Evolutionary conservation across 164 flowering plant genomes (phyloP), one percentile per base, ranked within the genome.

Genomic region (Litsea cubeba): DNA sequence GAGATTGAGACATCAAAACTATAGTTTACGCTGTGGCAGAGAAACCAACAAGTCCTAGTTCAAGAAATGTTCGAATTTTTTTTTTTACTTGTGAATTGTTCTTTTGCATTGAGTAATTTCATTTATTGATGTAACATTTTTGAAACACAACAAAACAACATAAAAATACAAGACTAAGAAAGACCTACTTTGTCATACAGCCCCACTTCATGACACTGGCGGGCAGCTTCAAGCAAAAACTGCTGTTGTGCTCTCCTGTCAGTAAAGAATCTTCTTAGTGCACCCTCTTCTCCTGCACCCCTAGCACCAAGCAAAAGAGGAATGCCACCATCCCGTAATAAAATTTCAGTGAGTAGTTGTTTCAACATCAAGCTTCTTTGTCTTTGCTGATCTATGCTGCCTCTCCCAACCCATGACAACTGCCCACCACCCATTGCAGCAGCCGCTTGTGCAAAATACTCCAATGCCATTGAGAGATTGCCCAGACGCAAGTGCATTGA

Each of bases 361-460:
- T 87, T 93, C 76, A 95, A 87, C 97, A 95, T 92, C 82, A 87
- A 72, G 68, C 32, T 86, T 81, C 89, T 86, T 84, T 89, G 97
- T 79, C 98, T 87, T 78, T 92, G 98, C 76, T 93, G 97, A 85
- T 92, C 92, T 23, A 77, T 75, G 78, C 74, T 91, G 70, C 86
- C 88, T 80, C 90, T 83, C 17, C 97, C 95, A 69, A 81, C 80
- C 97, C 97, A 95, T 69, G 99, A 93, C 74, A 87, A 58, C 75
- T 86, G 91, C 68, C 98, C 99, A 75, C 99, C 99, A 78, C 98
- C 99, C 71, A 92, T 85, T 50, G 95, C 89, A 68, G 97, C 95
- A 77, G 97, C 97, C 79, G 99, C 95, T 82, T 95, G 99, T 50
- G 90, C 96, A 86, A 87, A 95, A 77, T 95, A 95, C 74, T 95